A percentile compares a stretch with the other conserved stretches of the same genome.
phyloP scores from a whole-genome alignment of 192 early-diverging fungal genomes.

The Entomortierella lignicola region DNA sequence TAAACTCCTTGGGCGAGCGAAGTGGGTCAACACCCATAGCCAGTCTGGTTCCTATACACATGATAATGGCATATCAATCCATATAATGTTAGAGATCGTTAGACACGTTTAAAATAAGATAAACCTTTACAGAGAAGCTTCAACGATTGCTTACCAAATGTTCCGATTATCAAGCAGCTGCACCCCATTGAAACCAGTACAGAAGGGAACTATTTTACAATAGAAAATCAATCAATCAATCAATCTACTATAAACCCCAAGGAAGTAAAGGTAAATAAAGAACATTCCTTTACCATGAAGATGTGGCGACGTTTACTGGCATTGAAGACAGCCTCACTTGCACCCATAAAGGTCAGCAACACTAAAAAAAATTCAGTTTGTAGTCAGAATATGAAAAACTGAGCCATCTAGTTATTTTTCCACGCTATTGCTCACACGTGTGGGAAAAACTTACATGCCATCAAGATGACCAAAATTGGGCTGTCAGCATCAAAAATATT shows the following conservation, averaged over 20 bases:
- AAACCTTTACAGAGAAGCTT: background rate
- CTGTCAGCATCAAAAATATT: conserved; percentile 74
- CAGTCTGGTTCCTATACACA: conserved; percentile 62
- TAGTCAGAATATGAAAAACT: background rate
- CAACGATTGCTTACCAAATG: conserved; percentile 57
- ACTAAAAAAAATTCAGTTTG: conserved; percentile 30
- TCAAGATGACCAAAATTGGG: conserved; percentile 67
- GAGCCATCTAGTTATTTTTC: background rate
- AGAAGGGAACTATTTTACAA: conserved; percentile 59
- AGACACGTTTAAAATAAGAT: background rate
- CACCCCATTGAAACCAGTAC: conserved; percentile 60
- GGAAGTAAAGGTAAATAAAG: background rate
- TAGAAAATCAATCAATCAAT: conserved; percentile 6
- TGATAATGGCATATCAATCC: background rate
- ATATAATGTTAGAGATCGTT: background rate
- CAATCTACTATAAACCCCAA: conserved; percentile 1
- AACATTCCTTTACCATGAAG: conserved; percentile 71
- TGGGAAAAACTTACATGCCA: conserved; percentile 71
- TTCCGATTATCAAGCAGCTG: conserved; percentile 64
- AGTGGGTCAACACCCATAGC: conserved; percentile 79
- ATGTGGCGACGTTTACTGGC: conserved; percentile 74
- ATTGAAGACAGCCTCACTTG: conserved; percentile 78
- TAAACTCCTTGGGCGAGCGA: conserved; percentile 79
- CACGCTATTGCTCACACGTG: too few species aligned
- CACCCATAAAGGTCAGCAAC: conserved; percentile 68